Conservation (phyloP, 768 basidiomycete genomes). For the Russula foetens region DNA sequence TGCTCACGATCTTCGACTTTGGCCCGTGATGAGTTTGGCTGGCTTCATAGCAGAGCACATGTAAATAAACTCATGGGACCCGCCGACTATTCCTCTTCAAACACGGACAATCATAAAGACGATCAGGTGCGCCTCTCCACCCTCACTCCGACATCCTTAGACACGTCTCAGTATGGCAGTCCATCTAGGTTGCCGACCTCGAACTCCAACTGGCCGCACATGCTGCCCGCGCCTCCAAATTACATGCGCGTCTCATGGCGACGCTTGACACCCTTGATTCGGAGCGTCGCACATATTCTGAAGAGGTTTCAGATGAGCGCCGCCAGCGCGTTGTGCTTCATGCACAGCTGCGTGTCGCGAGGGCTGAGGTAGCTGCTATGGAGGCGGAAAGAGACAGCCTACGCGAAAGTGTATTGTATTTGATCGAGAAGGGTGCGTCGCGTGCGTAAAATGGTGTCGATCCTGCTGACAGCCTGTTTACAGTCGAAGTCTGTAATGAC, state of each 20-base stretch:
- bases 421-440: constrained; percentile 53
- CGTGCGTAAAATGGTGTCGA: not conserved
- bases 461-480: not conserved
- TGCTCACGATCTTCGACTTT: not conserved
- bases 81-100: not conserved
- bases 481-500: constrained; percentile 20
- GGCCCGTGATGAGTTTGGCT: too few relatives aligned
- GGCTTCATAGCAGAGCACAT: not conserved
- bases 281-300: constrained; percentile 31
- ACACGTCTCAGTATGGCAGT: constrained; percentile 13
- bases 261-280: constrained; percentile 45
- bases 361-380: constrained; percentile 24
- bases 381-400: constrained; percentile 47
- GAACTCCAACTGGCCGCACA: constrained; percentile 30
- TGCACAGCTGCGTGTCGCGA: constrained; percentile 28
- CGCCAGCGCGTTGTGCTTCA: constrained; percentile 30
- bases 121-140: constrained; percentile 6
- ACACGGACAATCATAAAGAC: not conserved
- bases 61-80: constrained; percentile 5
- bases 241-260: constrained; percentile 40
- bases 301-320: constrained; percentile 32
- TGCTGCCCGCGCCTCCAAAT: constrained; percentile 33
- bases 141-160: not conserved
- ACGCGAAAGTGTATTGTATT: constrained; percentile 41
- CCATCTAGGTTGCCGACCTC: constrained; percentile 23